phyloP scores from a whole-genome alignment of 1,284 basidiomycete species.

The Leccinum subrobustum region DNA sequence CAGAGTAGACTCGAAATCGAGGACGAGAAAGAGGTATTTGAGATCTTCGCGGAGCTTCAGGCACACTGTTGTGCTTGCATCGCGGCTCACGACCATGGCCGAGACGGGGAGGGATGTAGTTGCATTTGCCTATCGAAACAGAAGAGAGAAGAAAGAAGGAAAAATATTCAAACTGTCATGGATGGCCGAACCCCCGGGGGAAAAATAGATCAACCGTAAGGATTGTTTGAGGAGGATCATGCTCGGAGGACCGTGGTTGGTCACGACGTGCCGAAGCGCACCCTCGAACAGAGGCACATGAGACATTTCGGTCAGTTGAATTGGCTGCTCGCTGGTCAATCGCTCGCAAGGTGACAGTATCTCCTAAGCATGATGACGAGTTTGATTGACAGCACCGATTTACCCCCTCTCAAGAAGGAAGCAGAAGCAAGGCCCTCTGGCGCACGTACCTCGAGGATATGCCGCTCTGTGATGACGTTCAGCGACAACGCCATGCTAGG shows the following conservation, averaged over 20 bases:
- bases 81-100: constrained; percentile 25
- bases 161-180: background rate
- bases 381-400: background rate
- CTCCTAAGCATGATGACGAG: constrained; percentile 8
- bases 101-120: constrained; percentile 10
- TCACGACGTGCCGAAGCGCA: constrained; percentile 17
- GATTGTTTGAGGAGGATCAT: constrained; percentile 25
- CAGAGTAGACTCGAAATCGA: constrained; percentile 15
- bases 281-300: constrained; percentile 24
- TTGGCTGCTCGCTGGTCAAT: constrained; percentile 4
- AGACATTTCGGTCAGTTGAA: constrained; percentile 21
- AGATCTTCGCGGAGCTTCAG: constrained; percentile 20
- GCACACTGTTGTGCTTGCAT: constrained; percentile 16
- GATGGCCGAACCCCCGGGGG: background rate
- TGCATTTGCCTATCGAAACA: constrained; percentile 24
- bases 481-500: constrained; percentile 31
- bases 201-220: constrained; percentile 16
- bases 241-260: constrained; percentile 14
- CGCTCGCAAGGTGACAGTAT: constrained; percentile 18
- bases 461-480: constrained; percentile 10
- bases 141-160: too few relatives aligned
- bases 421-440: background rate
- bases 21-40: constrained; percentile 22
- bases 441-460: constrained; percentile 21
- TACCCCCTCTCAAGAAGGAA: too few relatives aligned